A percentile compares a stretch with the other conserved stretches of the same genome.
These are phyloP conservation scores for Exophiala sp. DNA, from an alignment of 2,329 filamentous ascomycete species.

Conservation along the genomic window DNA sequence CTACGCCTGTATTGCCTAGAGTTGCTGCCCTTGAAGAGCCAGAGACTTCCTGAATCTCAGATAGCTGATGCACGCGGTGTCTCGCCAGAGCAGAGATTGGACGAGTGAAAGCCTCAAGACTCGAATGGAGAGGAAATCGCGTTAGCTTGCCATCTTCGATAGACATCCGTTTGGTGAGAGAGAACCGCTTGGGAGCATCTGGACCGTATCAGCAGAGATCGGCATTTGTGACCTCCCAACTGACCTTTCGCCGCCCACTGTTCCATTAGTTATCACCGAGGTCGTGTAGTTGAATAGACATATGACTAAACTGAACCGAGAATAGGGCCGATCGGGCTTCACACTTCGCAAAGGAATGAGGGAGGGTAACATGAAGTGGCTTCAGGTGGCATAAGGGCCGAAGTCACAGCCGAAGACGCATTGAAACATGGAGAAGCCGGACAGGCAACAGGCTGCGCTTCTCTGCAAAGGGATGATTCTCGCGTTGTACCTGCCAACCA, in stretches of 20 bases:
- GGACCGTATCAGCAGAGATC: conserved; percentile 5
- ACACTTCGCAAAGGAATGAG: neutral
- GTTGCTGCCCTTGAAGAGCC: conserved; percentile 17
- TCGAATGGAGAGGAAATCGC: conserved; percentile 13
- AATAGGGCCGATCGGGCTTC: neutral
- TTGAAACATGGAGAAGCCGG: neutral
- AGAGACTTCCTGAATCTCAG: conserved; percentile 26
- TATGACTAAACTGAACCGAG: neutral
- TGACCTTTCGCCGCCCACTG: conserved; percentile 14
- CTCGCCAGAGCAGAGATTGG: conserved; percentile 22
- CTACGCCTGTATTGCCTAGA: neutral
- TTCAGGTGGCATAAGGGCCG: neutral
- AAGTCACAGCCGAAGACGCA: neutral
- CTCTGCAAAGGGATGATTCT: neutral
- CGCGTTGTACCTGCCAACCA: neutral
- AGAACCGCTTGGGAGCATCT: conserved; percentile 12
- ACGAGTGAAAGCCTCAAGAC: conserved; percentile 16
- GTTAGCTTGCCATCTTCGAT: conserved; percentile 15
- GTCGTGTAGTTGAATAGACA: conserved; percentile 3
- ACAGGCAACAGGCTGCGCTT: neutral
- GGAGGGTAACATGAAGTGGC: neutral
- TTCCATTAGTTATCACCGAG: conserved; percentile 9
- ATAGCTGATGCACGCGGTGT: conserved; percentile 24
- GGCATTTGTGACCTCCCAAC: no score
- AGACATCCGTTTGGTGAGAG: conserved; percentile 17